These are phyloP conservation scores for Fagus crenata DNA, from an alignment of 306 rosid genomes.

Conservation along the genomic window DNA sequence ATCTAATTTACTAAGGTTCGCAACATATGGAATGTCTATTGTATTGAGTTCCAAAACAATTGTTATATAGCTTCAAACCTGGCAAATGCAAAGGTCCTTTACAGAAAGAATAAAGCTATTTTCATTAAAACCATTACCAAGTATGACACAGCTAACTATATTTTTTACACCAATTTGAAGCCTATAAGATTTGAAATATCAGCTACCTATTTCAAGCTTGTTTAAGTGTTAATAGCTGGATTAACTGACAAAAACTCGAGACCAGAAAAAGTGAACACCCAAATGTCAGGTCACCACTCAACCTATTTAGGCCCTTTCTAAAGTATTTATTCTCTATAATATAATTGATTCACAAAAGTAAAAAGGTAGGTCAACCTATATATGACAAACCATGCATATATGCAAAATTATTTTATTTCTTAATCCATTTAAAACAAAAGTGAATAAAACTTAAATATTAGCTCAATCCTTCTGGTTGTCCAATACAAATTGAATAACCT, in stretches of 20 bases:
- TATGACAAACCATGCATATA: background rate
- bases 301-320: background rate
- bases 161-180: too few relatives aligned
- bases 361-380: background rate
- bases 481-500: background rate
- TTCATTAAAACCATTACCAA: background rate
- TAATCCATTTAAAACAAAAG: background rate
- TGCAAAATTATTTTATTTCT: background rate
- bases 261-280: background rate
- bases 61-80: background rate
- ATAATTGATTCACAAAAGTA: background rate
- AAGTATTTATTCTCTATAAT: background rate
- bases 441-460: background rate
- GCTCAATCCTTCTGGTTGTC: background rate
- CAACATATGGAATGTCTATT: constrained; percentile 1
- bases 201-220: constrained; percentile 12
- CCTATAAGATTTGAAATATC: background rate
- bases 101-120: background rate
- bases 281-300: background rate
- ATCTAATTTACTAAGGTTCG: constrained; percentile 8
- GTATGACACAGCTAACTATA: background rate
- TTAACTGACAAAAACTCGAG: background rate
- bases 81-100: background rate
- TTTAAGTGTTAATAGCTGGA: background rate
- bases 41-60: background rate